Conservation (phyloP, 2,329 filamentous ascomycete genomes). For the Sporothrix sp. region DNA sequence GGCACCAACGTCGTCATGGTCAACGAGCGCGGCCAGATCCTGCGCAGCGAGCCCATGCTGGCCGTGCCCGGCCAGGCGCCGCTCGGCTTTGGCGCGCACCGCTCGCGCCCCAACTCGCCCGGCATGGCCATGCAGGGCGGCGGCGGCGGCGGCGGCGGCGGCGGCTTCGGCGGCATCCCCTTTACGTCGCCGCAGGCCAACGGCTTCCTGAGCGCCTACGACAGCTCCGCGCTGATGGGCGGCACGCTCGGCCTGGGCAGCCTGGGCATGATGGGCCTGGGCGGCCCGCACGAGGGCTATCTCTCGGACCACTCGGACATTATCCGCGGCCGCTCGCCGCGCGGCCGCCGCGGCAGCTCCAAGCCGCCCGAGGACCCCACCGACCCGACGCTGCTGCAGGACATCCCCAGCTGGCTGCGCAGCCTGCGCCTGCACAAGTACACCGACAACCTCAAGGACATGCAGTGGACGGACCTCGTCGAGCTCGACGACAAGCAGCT, state of each 20-base stretch:
- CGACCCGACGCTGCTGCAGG: conserved; percentile 78
- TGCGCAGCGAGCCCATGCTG: conserved; percentile 77
- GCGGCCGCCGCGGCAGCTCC: conserved; percentile 84
- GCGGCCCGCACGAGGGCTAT: conserved; percentile 70
- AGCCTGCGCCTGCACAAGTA: conserved; percentile 96
- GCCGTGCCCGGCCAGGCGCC: conserved; percentile 56
- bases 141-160: conserved; percentile 50
- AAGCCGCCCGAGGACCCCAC: conserved; percentile 98
- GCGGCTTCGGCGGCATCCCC: conserved; percentile 51
- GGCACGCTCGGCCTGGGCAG: conserved; percentile 49
- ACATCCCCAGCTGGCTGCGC: conserved; percentile 92
- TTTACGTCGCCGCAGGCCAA: conserved; percentile 91
- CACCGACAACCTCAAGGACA: conserved; percentile 93
- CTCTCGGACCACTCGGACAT: conserved; percentile 91
- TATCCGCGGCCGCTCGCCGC: conserved; percentile 78
- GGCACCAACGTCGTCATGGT: conserved; percentile 83
- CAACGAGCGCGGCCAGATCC: conserved; percentile 81
- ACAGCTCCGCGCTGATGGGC: conserved; percentile 59
- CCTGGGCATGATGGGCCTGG: conserved; percentile 60
- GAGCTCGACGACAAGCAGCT: conserved; percentile 88
- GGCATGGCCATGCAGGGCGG: conserved; percentile 68
- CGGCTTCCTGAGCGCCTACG: conserved; percentile 84
- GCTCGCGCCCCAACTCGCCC: conserved; percentile 83
- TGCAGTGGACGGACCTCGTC: conserved; percentile 90
- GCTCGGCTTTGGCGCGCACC: conserved; percentile 51